Evolutionary conservation across 345 rosid genomes (phyloP), one percentile per base, ranked within the genome.

Genomic region (Turnera subulata): DNA sequence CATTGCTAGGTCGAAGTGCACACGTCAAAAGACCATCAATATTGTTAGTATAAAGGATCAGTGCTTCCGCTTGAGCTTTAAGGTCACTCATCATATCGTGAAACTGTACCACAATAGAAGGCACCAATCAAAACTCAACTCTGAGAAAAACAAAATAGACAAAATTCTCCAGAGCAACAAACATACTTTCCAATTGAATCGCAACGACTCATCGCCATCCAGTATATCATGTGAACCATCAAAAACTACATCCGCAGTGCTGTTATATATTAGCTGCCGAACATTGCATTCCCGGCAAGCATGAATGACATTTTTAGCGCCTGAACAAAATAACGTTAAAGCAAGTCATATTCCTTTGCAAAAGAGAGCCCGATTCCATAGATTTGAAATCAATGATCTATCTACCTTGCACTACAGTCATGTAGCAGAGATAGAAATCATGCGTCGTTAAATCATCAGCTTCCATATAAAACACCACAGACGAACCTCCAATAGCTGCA

Each of bases 11-110:
- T 29, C 99, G 87, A 74, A 93, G 89, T 47, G 82, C 76, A 73
- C 96, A 89, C 39, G 99, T 93, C 74, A 89, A 78, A 44, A 89
- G 88, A 56, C 97, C 90, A 62, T 84, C 85, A 55, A 72, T 69
- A 57, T 82, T 70, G 56, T 93, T 89, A 55, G 99, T 94, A 72
- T 65, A 77, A 61, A 82, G 72, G 60, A 93, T 59, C 64, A 85
- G 65, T 13, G 77, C 85, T 71, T 93, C 99, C 25, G 97, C 96
- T 74, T 93, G 97, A 80, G 93, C 93, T 76, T 77, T 93, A 43
- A 92, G 86, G 70, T 89, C 98, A 75, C 64, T 84, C 72, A 82
- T 46, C 71, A 58, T 69, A 50, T 85, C 89, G 22, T 64, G 75
- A 53, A 83, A 84, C 98, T 92, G 82, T 65, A 76, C 55, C 46